Evolutionary conservation across 2,329 filamentous ascomycete genomes (phyloP).

Genomic region (Aureobasidium subglaciale): DNA sequence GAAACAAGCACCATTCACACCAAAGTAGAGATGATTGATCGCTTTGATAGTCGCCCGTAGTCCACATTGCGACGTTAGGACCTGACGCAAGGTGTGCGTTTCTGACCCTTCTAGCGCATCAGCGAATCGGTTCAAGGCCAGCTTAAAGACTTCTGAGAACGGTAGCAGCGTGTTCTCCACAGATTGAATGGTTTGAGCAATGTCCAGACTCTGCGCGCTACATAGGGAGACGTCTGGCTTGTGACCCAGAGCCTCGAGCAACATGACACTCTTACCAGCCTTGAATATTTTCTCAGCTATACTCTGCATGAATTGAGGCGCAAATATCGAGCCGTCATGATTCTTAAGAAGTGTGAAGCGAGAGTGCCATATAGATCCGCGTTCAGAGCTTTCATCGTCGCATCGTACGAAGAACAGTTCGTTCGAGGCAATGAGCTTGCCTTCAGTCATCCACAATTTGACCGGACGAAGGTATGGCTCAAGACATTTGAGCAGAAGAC

Average conservation of each 20-base stretch:
- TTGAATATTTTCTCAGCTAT: conserved; percentile 69
- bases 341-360: conserved; percentile 62
- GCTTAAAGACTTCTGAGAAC: conserved; percentile 67
- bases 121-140: conserved; percentile 69
- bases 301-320: conserved; percentile 67
- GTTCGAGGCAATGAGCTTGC: conserved; percentile 52
- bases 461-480: conserved; percentile 75
- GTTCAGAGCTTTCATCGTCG: conserved; percentile 48
- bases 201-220: not conserved
- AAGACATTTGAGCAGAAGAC: conserved; percentile 74
- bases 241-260: conserved; percentile 65
- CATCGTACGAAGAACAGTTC: conserved; percentile 73
- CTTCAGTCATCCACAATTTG: conserved; percentile 75
- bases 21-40: conserved; percentile 68
- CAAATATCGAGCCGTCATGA: conserved; percentile 53
- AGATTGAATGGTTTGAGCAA: not conserved
- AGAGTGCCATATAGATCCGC: conserved; percentile 66
- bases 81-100: conserved; percentile 56
- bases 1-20: conserved; percentile 63
- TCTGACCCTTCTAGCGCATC: conserved; percentile 65
- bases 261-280: conserved; percentile 79
- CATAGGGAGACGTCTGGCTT: conserved; percentile 3
- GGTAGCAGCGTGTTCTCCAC: conserved; percentile 34
- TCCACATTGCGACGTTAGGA: conserved; percentile 62
- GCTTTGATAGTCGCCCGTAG: conserved; percentile 59